Evolutionary conservation across 495 filamentous ascomycete species (phyloP), one percentile per base, ranked within the genome.

Genomic region (Podospora pseudocomata): DNA sequence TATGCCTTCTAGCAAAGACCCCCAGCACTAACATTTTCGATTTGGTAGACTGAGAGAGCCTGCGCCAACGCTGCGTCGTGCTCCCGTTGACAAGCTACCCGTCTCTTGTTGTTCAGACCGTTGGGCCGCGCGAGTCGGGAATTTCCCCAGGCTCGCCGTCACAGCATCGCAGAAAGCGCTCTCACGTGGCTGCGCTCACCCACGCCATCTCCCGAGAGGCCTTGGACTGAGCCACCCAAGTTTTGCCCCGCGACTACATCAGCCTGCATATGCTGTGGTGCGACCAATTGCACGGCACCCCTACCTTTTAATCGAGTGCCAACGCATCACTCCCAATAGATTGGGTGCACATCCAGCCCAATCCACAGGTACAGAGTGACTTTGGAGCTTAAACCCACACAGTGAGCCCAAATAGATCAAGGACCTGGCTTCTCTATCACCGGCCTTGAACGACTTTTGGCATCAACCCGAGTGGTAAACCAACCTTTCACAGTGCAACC

Each of bases 271-370:
- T 81, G 82, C 82, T 79, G 81, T 80, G 79, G 81, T 81, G 79
- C 82, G 71, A 82, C 80, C 82, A 79, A 80, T 80, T 81, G 79
- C 80, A 80, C 80, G 79, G 81, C 82, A 75, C 78, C 71, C 73
- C 71, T 74, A 70, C 70, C 75, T 82, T 79, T 81, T 80, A 79
- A 76, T 73, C 71, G 68, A 81, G 65, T 86, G 84, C 84, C 84
- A 86, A 82, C 84, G 80, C 84, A 86, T 85, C 81, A 79, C 82
- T 83, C 81, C 55, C 79, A 84, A 83, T 84, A 83, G 81, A 85
- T 81, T 82, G 80, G 78, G 79, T 81, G 76, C 76, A 79, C 80
- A 82, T 81, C 80, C 78, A 77, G 79, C 80, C 80, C 80, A 81
- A 81, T 71, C 81, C 78, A 77, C 79, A 76, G 77, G 78, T 81